A percentile compares a stretch with the other conserved stretches of the same genome.
These are phyloP conservation scores for Xylaria bambusicola DNA, from an alignment of 495 filamentous ascomycete genomes.

Conservation along the genomic window DNA sequence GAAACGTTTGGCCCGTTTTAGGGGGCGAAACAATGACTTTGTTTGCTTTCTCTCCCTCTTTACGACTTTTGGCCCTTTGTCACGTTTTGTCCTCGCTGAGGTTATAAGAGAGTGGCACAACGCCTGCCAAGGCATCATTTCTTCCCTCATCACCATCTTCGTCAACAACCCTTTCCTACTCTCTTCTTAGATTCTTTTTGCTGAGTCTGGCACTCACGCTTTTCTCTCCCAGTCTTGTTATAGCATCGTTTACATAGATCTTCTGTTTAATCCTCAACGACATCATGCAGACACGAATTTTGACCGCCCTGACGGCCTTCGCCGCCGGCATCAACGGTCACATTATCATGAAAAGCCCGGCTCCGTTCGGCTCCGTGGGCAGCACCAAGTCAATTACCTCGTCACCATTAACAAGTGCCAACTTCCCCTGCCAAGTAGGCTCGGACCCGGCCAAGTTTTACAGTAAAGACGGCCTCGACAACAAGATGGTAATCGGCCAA, in stretches of 20 bases:
- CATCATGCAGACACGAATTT: conserved; percentile 48
- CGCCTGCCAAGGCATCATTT: background rate
- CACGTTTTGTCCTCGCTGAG: background rate
- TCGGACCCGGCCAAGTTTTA: conserved; percentile 41
- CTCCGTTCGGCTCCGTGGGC: conserved; percentile 61
- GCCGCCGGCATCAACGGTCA: conserved; percentile 62
- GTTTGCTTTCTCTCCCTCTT: background rate
- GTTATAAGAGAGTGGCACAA: background rate
- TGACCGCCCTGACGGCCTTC: conserved; percentile 40
- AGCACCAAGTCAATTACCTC: conserved; percentile 41
- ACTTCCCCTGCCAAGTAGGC: conserved; percentile 78
- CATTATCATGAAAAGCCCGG: conserved; percentile 69
- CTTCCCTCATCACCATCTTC: background rate
- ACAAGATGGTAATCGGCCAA: conserved; percentile 55
- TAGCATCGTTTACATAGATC: background rate
- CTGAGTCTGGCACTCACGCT: conserved; percentile 18
- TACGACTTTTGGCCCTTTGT: too few relatives aligned
- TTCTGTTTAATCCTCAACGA: background rate
- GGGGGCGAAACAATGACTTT: background rate
- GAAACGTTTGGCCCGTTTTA: background rate
- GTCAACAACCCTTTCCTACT: background rate
- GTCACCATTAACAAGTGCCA: conserved; percentile 63
- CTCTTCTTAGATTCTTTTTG: background rate
- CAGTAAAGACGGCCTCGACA: conserved; percentile 42
- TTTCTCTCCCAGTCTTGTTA: background rate